These are phyloP conservation scores for Casaregolazyma lundiana DNA, from an alignment of 1,139 yeast genomes.

Conservation along the genomic window DNA sequence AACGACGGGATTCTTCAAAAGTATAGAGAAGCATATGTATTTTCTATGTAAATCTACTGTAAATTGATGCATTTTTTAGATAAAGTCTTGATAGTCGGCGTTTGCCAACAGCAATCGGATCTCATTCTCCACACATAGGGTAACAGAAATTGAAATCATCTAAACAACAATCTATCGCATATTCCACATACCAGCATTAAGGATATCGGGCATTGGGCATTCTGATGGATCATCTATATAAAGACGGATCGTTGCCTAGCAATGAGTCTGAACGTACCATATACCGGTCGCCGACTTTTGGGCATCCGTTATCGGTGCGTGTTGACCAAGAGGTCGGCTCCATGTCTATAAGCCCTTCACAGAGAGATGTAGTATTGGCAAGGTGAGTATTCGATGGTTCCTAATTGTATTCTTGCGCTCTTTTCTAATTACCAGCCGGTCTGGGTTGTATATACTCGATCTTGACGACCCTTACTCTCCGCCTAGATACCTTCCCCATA, in stretches of 20 bases:
- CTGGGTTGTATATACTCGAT: slow-evolving; percentile 86
- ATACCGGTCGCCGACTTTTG: slow-evolving; percentile 22
- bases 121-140: too few relatives aligned
- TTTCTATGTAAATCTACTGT: neutral
- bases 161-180: too few relatives aligned
- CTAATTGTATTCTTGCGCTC: neutral
- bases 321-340: slow-evolving; percentile 95
- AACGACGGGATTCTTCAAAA: neutral
- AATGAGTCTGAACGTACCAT: neutral
- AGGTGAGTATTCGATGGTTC: slow-evolving; percentile 40
- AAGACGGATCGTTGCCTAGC: neutral
- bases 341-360: slow-evolving; percentile 86
- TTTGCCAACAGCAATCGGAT: too few relatives aligned
- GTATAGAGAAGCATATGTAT: neutral
- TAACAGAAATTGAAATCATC: too few relatives aligned
- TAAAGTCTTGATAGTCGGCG: too few relatives aligned
- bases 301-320: slow-evolving; percentile 59
- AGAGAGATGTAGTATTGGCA: slow-evolving; percentile 90
- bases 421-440: slow-evolving; percentile 40
- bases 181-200: too few relatives aligned
- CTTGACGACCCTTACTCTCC: slow-evolving; percentile 92
- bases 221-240: neutral
- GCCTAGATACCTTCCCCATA: slow-evolving; percentile 88
- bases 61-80: too few relatives aligned
- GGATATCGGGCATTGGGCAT: neutral